Evolutionary conservation across 148 eudicot species (phyloP).

Genomic region (Talinum fruticosum): DNA sequence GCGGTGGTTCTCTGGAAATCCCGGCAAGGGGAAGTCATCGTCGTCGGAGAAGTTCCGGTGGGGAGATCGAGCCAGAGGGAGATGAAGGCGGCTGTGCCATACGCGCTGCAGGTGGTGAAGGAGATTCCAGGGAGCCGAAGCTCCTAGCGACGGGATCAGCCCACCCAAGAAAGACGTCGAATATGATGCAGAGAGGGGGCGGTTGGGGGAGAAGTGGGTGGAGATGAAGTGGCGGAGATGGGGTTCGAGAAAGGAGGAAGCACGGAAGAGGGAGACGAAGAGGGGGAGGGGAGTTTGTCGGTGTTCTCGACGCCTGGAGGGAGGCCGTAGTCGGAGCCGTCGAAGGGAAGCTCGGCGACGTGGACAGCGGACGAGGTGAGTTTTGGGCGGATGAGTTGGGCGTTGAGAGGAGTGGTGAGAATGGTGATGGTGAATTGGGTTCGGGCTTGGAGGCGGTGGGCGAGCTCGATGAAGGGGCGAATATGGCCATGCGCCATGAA

Average conservation of each 20-base stretch:
- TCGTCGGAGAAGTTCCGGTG: constrained; percentile 36
- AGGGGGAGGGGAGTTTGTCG: constrained; percentile 34
- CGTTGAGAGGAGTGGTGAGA: constrained; percentile 28
- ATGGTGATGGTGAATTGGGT: constrained; percentile 37
- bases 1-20: constrained; percentile 52
- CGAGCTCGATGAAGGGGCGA: constrained; percentile 65
- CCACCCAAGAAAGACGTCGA: constrained; percentile 73
- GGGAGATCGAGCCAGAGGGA: constrained; percentile 72
- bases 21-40: constrained; percentile 50
- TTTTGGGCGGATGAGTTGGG: constrained; percentile 9
- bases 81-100: constrained; percentile 55
- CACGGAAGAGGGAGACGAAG: not conserved
- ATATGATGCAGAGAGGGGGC: constrained; percentile 54
- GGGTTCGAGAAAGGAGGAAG: constrained; percentile 17
- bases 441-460: constrained; percentile 35
- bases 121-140: constrained; percentile 38
- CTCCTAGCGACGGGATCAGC: constrained; percentile 46
- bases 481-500: constrained; percentile 76
- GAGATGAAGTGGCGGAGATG: constrained; percentile 18
- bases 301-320: constrained; percentile 46
- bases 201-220: constrained; percentile 11
- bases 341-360: constrained; percentile 41
- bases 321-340: constrained; percentile 46
- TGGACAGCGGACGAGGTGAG: constrained; percentile 32
- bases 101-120: constrained; percentile 79